phyloP scores from a whole-genome alignment of 768 basidiomycete species.

The Tylopilus rubrobrunneus region DNA sequence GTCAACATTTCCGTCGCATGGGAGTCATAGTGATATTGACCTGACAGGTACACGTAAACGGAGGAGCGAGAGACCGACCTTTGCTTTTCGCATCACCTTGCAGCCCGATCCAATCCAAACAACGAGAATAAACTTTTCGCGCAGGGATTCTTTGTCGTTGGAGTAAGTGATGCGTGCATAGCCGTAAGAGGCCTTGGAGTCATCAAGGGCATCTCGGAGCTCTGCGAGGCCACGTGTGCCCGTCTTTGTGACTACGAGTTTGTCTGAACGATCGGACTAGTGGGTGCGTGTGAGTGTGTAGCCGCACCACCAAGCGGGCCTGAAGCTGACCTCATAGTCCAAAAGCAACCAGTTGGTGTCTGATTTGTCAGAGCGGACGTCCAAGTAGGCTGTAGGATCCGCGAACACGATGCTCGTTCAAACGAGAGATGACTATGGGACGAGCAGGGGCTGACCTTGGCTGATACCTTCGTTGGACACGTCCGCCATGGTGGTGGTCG shows the following conservation, averaged over 20 bases:
- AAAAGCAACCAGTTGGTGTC: conserved; percentile 89
- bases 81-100: conserved; percentile 90
- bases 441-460: conserved; percentile 49
- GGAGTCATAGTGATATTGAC: conserved; percentile 8
- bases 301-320: neutral
- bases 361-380: conserved; percentile 80
- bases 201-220: conserved; percentile 66
- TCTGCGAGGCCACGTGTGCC: conserved; percentile 79
- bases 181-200: conserved; percentile 74
- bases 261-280: conserved; percentile 75
- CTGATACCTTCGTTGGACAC: conserved; percentile 67
- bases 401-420: conserved; percentile 11
- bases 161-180: conserved; percentile 82
- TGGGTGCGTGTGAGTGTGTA: conserved; percentile 3
- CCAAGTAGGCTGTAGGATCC: conserved; percentile 65
- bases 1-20: too few relatives aligned
- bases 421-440: conserved; percentile 4
- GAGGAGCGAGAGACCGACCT: conserved; percentile 45
- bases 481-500: conserved; percentile 61
- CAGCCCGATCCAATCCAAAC: conserved; percentile 79
- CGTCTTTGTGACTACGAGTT: conserved; percentile 69
- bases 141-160: conserved; percentile 80
- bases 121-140: conserved; percentile 87
- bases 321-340: conserved; percentile 69
- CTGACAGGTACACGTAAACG: conserved; percentile 20